These are phyloP conservation scores for Peronosclerospora sorghi DNA, from an alignment of 352 stramenopile species.

Conservation along the genomic window DNA sequence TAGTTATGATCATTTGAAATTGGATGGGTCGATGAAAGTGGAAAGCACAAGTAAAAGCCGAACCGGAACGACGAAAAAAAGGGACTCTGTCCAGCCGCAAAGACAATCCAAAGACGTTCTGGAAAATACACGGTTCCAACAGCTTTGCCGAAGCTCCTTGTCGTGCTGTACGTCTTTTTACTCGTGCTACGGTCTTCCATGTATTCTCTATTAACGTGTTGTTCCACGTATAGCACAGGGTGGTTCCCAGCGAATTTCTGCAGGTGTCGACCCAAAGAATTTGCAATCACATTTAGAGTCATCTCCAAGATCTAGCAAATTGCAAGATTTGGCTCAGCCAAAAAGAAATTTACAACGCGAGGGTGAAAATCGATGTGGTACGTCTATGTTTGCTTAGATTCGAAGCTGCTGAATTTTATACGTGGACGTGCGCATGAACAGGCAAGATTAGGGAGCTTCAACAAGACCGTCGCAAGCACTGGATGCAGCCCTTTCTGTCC, in stretches of 20 bases:
- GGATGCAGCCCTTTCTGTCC: no score
- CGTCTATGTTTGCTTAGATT: not conserved
- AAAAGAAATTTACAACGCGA: not conserved
- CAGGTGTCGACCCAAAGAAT: not conserved
- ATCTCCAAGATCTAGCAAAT: not conserved
- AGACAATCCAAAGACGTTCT: not conserved
- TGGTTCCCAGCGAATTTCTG: not conserved
- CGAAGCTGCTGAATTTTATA: not conserved
- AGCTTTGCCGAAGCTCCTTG: not conserved
- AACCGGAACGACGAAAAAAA: slow-evolving; percentile 9
- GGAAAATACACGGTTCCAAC: not conserved
- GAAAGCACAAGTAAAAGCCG: slow-evolving; percentile 5
- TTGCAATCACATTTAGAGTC: not conserved
- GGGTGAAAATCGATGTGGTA: not conserved
- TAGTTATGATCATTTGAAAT: not conserved
- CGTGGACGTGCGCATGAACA: not conserved
- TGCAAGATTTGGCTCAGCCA: not conserved
- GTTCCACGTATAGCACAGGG: not conserved
- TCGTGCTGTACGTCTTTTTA: slow-evolving; percentile 1
- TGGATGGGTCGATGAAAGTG: not conserved
- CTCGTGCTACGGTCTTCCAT: not conserved
- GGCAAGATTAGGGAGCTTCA: not conserved
- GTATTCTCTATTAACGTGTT: not conserved
- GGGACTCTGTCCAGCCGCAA: slow-evolving; percentile 2
- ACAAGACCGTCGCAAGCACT: not conserved